Evolutionary conservation across 2,329 filamentous ascomycete species (phyloP).

Genomic region (Colletotrichum tanaceti): DNA sequence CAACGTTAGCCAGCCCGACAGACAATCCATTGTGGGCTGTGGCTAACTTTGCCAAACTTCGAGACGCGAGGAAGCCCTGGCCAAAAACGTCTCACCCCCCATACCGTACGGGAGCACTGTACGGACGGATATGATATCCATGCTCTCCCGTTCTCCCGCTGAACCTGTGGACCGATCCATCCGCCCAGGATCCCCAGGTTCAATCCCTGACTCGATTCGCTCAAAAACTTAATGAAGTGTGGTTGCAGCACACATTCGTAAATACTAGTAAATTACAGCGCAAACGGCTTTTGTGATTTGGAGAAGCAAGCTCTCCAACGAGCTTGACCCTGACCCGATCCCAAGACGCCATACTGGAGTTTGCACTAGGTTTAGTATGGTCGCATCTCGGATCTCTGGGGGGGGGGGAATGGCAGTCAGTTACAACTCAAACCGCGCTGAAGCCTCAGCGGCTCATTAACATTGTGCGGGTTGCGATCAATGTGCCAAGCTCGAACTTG

Average conservation of each 20-base stretch:
- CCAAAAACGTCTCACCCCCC: slow-evolving; percentile 19
- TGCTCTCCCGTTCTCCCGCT: slow-evolving; percentile 39
- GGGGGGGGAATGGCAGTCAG: neutral
- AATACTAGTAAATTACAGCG: slow-evolving; percentile 25
- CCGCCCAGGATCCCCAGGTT: slow-evolving; percentile 25
- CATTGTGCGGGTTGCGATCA: slow-evolving; percentile 8
- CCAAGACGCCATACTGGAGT: slow-evolving; percentile 11
- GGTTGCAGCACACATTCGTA: slow-evolving; percentile 19
- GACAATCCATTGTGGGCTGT: slow-evolving; percentile 27
- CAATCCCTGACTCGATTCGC: slow-evolving; percentile 25
- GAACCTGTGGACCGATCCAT: slow-evolving; percentile 35
- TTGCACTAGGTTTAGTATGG: slow-evolving; percentile 27
- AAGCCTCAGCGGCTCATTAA: slow-evolving; percentile 1
- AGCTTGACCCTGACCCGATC: neutral
- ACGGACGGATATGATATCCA: slow-evolving; percentile 36
- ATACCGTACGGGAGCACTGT: slow-evolving; percentile 40
- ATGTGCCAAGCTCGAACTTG: slow-evolving; percentile 12
- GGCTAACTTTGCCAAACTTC: slow-evolving; percentile 24
- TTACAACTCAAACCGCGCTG: slow-evolving; percentile 13
- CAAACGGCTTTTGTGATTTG: slow-evolving; percentile 7
- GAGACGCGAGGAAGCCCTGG: slow-evolving; percentile 31
- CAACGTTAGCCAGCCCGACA: slow-evolving; percentile 21
- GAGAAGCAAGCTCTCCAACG: neutral
- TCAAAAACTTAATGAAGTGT: slow-evolving; percentile 16
- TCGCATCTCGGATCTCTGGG: slow-evolving; percentile 23